Percentiles rank a stretch among this genome's conserved stretches.
Conservation (phyloP, 345 rosid species). For the Populus alba region DNA sequence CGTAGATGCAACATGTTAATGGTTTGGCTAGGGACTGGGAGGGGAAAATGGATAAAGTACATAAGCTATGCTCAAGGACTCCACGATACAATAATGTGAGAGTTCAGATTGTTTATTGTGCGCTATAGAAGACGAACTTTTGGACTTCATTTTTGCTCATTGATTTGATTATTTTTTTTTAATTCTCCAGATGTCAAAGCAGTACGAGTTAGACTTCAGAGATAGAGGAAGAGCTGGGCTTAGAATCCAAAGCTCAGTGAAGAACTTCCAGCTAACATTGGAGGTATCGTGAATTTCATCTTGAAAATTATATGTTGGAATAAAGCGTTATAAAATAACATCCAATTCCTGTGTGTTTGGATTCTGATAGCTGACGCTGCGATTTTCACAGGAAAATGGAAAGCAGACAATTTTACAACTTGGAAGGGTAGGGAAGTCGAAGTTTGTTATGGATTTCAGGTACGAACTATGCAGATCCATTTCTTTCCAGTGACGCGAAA, state of each 20-base stretch:
- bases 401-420: conserved; percentile 82
- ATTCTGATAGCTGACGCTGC: neutral
- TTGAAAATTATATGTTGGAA: neutral
- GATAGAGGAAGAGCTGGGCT: conserved; percentile 78
- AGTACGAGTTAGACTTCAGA: conserved; percentile 77
- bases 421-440: conserved; percentile 69
- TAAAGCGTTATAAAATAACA: neutral
- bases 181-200: conserved; percentile 49
- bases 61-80: conserved; percentile 55
- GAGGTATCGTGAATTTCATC: conserved; percentile 40
- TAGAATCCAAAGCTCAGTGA: conserved; percentile 66
- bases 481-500: neutral
- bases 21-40: conserved; percentile 69
- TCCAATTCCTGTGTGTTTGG: neutral
- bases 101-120: neutral
- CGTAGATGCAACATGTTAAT: conserved; percentile 58
- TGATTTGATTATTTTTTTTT: neutral
- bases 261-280: conserved; percentile 82
- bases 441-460: conserved; percentile 88
- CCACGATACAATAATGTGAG: conserved; percentile 74
- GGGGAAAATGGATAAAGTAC: conserved; percentile 54
- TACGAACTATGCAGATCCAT: conserved; percentile 11
- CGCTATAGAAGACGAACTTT: neutral
- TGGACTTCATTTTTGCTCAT: neutral
- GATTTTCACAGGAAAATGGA: conserved; percentile 45